These are phyloP conservation scores for Oryza meyeriana DNA, from an alignment of 176 grass and related monocot genomes.

Conservation along the genomic window DNA sequence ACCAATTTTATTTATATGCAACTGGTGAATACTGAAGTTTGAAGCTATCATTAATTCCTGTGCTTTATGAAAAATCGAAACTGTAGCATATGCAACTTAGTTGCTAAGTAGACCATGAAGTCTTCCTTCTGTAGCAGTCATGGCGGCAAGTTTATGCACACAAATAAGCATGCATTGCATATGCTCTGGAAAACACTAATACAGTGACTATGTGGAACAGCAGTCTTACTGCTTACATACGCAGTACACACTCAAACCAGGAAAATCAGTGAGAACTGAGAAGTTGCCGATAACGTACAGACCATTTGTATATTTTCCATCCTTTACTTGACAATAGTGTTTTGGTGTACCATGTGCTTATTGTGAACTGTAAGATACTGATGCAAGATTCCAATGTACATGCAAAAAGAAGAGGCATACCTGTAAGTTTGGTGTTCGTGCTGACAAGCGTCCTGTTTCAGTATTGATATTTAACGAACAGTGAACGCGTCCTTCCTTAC, in stretches of 20 bases:
- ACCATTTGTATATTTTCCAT: background rate
- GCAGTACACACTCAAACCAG: background rate
- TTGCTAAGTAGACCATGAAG: background rate
- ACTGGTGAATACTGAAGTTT: conserved; percentile 15
- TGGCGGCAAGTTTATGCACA: background rate
- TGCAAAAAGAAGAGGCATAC: conserved; percentile 42
- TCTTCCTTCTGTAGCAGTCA: background rate
- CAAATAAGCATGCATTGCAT: background rate
- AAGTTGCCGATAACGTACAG: background rate
- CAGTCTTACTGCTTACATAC: background rate
- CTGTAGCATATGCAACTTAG: background rate
- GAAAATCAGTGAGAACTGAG: background rate
- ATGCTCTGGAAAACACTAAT: background rate
- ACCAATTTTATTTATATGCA: conserved; percentile 2
- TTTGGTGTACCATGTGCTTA: background rate
- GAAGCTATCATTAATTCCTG: background rate
- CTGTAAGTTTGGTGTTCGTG: conserved; percentile 83
- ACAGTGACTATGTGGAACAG: background rate
- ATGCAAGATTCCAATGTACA: conserved; percentile 1
- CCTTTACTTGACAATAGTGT: background rate
- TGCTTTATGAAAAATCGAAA: background rate
- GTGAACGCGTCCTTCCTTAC: conserved; percentile 65
- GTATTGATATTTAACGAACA: conserved; percentile 98
- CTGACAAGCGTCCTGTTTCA: conserved; percentile 87
- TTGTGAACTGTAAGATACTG: background rate